These are phyloP conservation scores for Magnusiomyces fungicola DNA, from an alignment of 1,139 yeast genomes.

Conservation along the genomic window DNA sequence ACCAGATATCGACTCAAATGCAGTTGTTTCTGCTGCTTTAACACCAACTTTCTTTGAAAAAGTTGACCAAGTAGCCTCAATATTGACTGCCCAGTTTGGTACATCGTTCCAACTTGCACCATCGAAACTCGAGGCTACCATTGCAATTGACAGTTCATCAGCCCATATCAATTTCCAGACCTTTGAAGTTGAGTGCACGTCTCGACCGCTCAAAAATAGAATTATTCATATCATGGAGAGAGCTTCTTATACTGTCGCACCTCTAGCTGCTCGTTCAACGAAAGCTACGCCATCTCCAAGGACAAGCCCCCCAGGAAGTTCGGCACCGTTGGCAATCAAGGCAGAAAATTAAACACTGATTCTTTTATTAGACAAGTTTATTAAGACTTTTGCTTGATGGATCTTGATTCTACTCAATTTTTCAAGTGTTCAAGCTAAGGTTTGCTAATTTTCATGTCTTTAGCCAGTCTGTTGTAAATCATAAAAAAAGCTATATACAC, in stretches of 20 bases:
- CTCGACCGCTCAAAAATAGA: conserved; percentile 72
- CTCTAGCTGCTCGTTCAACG: conserved; percentile 39
- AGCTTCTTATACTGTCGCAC: conserved; percentile 78
- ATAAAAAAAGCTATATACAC: too few relatives aligned
- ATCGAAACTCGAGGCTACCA: conserved; percentile 43
- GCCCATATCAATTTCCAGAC: conserved; percentile 63
- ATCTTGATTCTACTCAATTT: too few relatives aligned
- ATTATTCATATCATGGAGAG: conserved; percentile 72
- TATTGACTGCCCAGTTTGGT: conserved; percentile 84
- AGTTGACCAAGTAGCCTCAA: conserved; percentile 52
- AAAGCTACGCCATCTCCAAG: too few relatives aligned
- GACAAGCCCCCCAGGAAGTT: too few relatives aligned
- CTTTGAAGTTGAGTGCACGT: conserved; percentile 66
- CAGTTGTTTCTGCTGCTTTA: background rate
- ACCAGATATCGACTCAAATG: background rate
- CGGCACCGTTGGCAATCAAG: too few relatives aligned
- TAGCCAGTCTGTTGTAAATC: too few relatives aligned
- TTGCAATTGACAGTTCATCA: conserved; percentile 62
- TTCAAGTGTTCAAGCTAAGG: too few relatives aligned
- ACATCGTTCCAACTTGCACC: conserved; percentile 40
- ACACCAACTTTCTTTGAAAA: conserved; percentile 38
- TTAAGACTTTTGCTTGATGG: too few relatives aligned
- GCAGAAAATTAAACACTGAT: too few relatives aligned
- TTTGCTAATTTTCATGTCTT: too few relatives aligned
- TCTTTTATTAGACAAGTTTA: too few relatives aligned